phyloP scores from a whole-genome alignment of 2,329 filamentous ascomycete genomes.

The Tetracladium maxilliforme region DNA sequence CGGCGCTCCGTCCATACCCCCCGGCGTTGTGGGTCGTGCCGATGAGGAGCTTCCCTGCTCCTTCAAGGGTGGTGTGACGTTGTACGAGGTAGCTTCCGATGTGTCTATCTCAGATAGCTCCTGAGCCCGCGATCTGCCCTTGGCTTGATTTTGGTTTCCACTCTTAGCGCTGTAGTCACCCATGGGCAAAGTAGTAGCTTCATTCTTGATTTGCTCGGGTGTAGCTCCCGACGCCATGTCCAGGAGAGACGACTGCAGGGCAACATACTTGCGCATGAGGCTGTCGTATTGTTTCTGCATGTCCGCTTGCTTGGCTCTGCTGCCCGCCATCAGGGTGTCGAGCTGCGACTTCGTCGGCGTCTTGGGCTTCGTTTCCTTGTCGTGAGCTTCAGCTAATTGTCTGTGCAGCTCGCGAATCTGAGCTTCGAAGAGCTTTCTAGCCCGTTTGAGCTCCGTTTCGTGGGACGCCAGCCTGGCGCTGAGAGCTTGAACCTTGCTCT shows the following conservation, averaged over 20 bases:
- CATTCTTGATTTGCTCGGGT: neutral
- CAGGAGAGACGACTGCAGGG: neutral
- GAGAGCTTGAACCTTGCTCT: slow-evolving; percentile 42
- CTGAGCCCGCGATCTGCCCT: slow-evolving; percentile 40
- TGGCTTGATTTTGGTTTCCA: slow-evolving; percentile 13
- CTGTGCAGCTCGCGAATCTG: slow-evolving; percentile 29
- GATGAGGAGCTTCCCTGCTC: slow-evolving; percentile 33
- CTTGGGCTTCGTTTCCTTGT: slow-evolving; percentile 2
- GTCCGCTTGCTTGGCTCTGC: no score
- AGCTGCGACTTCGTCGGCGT: slow-evolving; percentile 5
- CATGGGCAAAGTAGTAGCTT: neutral
- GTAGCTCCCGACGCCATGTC: neutral
- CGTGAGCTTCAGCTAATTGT: slow-evolving; percentile 3
- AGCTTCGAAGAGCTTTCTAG: slow-evolving; percentile 25
- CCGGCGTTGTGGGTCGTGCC: slow-evolving; percentile 28
- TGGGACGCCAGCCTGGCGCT: slow-evolving; percentile 38
- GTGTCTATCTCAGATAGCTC: slow-evolving; percentile 5
- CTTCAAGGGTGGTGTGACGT: slow-evolving; percentile 4
- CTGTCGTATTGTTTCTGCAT: slow-evolving; percentile 1
- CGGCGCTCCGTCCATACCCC: slow-evolving; percentile 7
- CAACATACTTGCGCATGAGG: neutral
- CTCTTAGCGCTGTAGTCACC: neutral
- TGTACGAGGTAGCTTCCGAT: slow-evolving; percentile 1
- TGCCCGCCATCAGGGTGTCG: slow-evolving; percentile 7
- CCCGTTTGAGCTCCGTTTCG: slow-evolving; percentile 28